These are phyloP conservation scores for Lentinus tigrinus DNA, from an alignment of 768 basidiomycete species.

Conservation along the genomic window DNA sequence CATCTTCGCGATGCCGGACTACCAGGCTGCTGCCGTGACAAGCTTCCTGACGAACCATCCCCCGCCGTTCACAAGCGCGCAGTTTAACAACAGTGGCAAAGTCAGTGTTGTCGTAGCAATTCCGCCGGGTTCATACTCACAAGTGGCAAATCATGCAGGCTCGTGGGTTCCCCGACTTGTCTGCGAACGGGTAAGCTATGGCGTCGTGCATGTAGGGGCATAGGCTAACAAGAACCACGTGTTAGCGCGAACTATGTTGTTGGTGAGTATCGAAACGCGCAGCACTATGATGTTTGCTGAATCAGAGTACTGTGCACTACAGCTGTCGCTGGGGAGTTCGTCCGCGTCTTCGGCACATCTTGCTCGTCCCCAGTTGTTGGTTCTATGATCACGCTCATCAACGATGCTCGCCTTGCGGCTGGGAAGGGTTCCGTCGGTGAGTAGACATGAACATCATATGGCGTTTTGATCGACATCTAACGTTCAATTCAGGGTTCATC, in stretches of 20 bases:
- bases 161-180: conserved; percentile 32
- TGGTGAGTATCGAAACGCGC: conserved; percentile 4
- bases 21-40: conserved; percentile 33
- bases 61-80: conserved; percentile 33
- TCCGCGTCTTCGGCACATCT: conserved; percentile 35
- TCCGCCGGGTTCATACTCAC: too few species aligned
- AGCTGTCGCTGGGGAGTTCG: conserved; percentile 32
- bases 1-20: conserved; percentile 37
- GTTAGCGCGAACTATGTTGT: conserved; percentile 34
- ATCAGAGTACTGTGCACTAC: background rate
- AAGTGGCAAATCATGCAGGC: too few species aligned
- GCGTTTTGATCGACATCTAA: background rate
- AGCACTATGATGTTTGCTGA: background rate
- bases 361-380: conserved; percentile 35
- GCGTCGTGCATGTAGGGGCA: background rate
- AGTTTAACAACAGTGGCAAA: conserved; percentile 35
- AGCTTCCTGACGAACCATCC: conserved; percentile 31
- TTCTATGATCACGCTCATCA: conserved; percentile 36
- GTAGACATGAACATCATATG: background rate
- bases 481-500: conserved; percentile 34
- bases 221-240: background rate
- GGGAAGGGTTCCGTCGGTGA: conserved; percentile 34
- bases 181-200: conserved; percentile 32
- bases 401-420: conserved; percentile 34
- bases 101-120: conserved; percentile 8